These are phyloP conservation scores for Selaginella tamariscina DNA, from an alignment of 75 land plant species.

Conservation along the genomic window DNA sequence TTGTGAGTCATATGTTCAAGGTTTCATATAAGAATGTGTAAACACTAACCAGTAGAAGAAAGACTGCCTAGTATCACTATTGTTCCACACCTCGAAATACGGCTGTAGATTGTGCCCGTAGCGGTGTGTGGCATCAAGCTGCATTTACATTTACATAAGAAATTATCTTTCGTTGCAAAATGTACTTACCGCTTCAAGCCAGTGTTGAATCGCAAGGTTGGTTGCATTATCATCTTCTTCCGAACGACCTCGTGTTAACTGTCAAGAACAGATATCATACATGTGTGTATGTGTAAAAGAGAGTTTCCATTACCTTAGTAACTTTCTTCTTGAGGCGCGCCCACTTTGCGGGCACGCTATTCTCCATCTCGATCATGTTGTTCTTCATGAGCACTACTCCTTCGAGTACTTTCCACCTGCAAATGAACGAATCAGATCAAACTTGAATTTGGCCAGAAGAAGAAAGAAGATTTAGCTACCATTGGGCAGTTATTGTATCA, in stretches of 20 bases:
- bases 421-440: background rate
- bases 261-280: background rate
- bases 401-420: constrained; percentile 87
- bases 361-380: constrained; percentile 27
- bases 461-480: background rate
- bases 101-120: constrained; percentile 80
- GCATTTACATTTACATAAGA: constrained; percentile 1
- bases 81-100: constrained; percentile 63
- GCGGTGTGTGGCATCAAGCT: constrained; percentile 93
- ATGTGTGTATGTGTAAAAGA: background rate
- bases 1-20: too few species aligned
- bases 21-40: too few species aligned
- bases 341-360: constrained; percentile 36
- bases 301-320: constrained; percentile 54
- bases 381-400: constrained; percentile 40
- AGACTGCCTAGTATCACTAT: constrained; percentile 57
- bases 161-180: background rate
- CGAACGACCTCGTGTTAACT: constrained; percentile 88
- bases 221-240: constrained; percentile 68
- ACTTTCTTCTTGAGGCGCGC: constrained; percentile 49
- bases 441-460: too few species aligned
- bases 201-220: constrained; percentile 84
- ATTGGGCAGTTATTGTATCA: background rate
- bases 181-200: constrained; percentile 93
- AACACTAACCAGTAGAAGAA: constrained; percentile 99